A percentile compares a stretch with the other conserved stretches of the same genome.
Evolutionary conservation across 1,139 yeast genomes (phyloP).

Genomic region (Magnusiomyces fungicola): DNA sequence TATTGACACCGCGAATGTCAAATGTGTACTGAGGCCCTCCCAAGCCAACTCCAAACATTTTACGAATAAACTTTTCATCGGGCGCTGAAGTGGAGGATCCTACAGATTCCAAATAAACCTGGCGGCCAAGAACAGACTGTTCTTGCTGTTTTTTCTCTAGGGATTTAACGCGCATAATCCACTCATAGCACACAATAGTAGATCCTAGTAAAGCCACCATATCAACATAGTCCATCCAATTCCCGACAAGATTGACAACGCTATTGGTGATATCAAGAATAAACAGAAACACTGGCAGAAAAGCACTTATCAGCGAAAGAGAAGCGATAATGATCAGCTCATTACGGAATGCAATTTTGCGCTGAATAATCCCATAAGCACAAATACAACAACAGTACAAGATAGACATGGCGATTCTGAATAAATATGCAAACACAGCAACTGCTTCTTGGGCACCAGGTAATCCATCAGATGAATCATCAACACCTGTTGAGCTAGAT

Average conservation of each 20-base stretch:
- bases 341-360: slow-evolving; percentile 45
- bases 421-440: slow-evolving; percentile 61
- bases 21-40: too few relatives aligned
- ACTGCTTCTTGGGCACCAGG: slow-evolving; percentile 28
- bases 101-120: slow-evolving; percentile 58
- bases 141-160: slow-evolving; percentile 57
- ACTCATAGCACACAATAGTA: slow-evolving; percentile 72
- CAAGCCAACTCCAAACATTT: too few relatives aligned
- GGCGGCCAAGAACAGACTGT: slow-evolving; percentile 70
- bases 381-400: slow-evolving; percentile 60
- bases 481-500: too few relatives aligned
- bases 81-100: too few relatives aligned
- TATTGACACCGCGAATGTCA: not conserved
- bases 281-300: slow-evolving; percentile 66
- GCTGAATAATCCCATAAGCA: slow-evolving; percentile 48
- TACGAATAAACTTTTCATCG: not conserved
- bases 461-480: too few relatives aligned
- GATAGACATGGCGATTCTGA: slow-evolving; percentile 64
- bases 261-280: slow-evolving; percentile 58
- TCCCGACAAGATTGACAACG: slow-evolving; percentile 36
- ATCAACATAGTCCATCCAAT: slow-evolving; percentile 71
- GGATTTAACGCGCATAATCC: slow-evolving; percentile 65
- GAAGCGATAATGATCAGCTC: slow-evolving; percentile 46
- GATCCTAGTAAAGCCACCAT: slow-evolving; percentile 42
- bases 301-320: slow-evolving; percentile 51